Evolutionary conservation across 805 yeast species (phyloP), one percentile per base, ranked within the genome.

Genomic region (Wickerhamiella brachini): DNA sequence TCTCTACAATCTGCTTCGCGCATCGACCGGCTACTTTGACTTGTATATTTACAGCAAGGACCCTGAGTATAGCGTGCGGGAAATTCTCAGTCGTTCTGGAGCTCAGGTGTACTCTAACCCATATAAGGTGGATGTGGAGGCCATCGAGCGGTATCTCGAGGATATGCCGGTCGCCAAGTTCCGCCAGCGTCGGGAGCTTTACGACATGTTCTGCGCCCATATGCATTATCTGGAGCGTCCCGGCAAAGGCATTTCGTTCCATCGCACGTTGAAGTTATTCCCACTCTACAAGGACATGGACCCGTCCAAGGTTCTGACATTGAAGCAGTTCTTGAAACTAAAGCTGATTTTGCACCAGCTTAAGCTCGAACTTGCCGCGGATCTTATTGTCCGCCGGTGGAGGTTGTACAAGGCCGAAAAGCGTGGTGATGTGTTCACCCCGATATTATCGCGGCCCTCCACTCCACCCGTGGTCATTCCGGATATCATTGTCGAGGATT

Each of bases 221-320:
- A 79, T 82, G 72, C 77, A 79, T 53, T 69, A 80, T 20, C 37
- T 24, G 18, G 49, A 56, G 1, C 52, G 51, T 1, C 43, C 50
- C n/a, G 26, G 50, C 24, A 52, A 58, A 1, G 55, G 54, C 2
- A 75, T 87, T 8, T 72, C 80, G 3, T 87, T 87, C 65, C 72
- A 76, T 13, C 70, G 79, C 49, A 61, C 86, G 17, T 64, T 89
- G 39, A 65, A 78, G 29, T 80, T 78, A 57, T 71, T 88, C 39
- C 95, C 95, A 0, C 71, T 85, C 46, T 87, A 86, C 65, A 77
- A 83, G 2, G 72, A 81, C 45, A 85, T 87, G 68, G 83, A 85
- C 56, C 81, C 85, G 20, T 79, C 83, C 47, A 81, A 80, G 55
- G 53, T 56, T 15, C 51, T 56, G 45, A 58, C 62, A n/a, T 53